Evolutionary conservation across 2,329 filamentous ascomycete genomes (phyloP).

Genomic region (Emmonsia crescens): DNA sequence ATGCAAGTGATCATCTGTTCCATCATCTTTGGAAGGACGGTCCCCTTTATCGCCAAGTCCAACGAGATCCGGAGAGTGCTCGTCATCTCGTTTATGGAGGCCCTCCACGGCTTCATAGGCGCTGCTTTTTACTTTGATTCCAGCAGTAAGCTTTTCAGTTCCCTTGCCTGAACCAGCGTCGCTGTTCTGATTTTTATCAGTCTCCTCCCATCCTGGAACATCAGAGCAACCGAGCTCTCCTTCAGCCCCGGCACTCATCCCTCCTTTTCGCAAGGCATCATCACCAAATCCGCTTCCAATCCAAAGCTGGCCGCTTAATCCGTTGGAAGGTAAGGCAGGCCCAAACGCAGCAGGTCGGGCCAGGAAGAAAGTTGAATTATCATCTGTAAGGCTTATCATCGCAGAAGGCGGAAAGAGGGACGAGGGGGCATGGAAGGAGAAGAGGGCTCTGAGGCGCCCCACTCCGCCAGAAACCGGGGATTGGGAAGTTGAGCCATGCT

Average conservation of each 20-base stretch:
- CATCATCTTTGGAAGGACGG: constrained; percentile 48
- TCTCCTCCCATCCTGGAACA: constrained; percentile 74
- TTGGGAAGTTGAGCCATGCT: constrained; percentile 27
- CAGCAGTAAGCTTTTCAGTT: constrained; percentile 1
- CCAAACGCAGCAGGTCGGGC: constrained; percentile 91
- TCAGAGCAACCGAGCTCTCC: constrained; percentile 93
- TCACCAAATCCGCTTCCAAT: constrained; percentile 86
- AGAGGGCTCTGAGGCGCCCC: constrained; percentile 46
- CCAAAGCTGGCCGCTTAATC: constrained; percentile 84
- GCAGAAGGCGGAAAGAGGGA: constrained; percentile 91
- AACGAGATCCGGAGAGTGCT: neutral
- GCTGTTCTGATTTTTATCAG: constrained; percentile 26
- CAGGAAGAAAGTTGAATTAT: constrained; percentile 95
- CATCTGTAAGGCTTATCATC: constrained; percentile 89
- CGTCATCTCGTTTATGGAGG: neutral
- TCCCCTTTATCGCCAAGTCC: neutral
- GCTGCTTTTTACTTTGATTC: neutral
- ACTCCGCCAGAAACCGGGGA: constrained; percentile 25
- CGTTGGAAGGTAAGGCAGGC: constrained; percentile 60
- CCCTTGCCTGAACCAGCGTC: neutral
- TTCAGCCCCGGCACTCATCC: constrained; percentile 45
- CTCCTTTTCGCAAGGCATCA: constrained; percentile 53
- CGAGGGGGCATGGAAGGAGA: constrained; percentile 65
- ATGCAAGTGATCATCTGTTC: constrained; percentile 76
- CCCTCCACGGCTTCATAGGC: neutral